Conservation (phyloP, 345 rosid genomes). For the Bretschneidera sinensis region DNA sequence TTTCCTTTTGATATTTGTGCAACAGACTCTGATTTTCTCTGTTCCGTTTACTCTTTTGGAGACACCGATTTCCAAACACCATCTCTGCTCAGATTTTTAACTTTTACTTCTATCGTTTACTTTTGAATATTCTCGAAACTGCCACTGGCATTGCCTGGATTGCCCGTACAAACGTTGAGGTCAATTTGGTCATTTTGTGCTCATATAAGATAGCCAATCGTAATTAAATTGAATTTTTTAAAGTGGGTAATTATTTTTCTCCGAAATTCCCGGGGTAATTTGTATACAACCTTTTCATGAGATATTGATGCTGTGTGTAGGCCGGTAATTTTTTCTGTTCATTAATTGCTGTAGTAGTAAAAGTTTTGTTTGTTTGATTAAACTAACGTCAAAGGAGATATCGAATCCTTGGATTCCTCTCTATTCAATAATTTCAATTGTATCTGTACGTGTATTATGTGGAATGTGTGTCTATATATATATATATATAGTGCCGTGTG, state of each 20-base stretch:
- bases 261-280: constrained; percentile 18
- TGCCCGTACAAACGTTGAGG: constrained; percentile 3
- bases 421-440: background rate
- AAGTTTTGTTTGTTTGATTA: background rate
- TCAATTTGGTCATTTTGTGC: constrained; percentile 12
- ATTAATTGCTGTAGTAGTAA: background rate
- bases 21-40: background rate
- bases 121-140: constrained; percentile 4
- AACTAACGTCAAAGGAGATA: constrained; percentile 12
- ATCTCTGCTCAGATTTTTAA: background rate
- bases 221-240: too few species aligned
- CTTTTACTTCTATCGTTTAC: constrained; percentile 1
- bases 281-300: background rate
- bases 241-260: background rate
- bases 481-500: constrained; percentile 21
- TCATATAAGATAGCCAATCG: background rate
- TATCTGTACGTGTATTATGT: background rate
- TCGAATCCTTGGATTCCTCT: constrained; percentile 19
- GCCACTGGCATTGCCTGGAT: background rate
- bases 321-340: background rate
- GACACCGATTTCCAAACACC: constrained; percentile 9
- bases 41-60: background rate
- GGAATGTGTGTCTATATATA: too few species aligned
- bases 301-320: background rate
- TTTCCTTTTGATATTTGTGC: background rate